A percentile compares a stretch with the other conserved stretches of the same genome.
Evolutionary conservation across 768 basidiomycete species (phyloP).

Genomic region (Mycena galericulata): DNA sequence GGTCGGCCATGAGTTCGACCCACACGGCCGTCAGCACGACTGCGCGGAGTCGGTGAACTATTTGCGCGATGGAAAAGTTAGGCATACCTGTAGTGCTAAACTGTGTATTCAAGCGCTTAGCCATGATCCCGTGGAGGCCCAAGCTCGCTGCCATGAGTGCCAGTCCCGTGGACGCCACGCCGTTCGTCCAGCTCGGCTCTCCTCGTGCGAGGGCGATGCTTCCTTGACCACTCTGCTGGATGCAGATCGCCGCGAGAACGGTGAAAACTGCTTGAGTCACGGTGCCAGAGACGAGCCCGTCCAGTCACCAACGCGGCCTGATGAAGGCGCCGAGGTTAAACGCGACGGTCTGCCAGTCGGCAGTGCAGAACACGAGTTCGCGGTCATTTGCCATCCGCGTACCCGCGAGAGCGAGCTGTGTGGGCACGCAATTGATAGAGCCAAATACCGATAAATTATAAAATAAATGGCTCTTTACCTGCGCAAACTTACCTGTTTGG

Average conservation of each 20-base stretch:
- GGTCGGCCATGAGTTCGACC: constrained; percentile 87
- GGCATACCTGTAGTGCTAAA: constrained; percentile 82
- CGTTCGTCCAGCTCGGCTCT: constrained; percentile 77
- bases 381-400: constrained; percentile 75
- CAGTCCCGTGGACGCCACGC: constrained; percentile 73
- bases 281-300: constrained; percentile 84
- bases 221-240: constrained; percentile 74
- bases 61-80: background rate
- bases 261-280: constrained; percentile 81
- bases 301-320: constrained; percentile 82
- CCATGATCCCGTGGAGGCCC: constrained; percentile 89
- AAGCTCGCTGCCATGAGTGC: constrained; percentile 85
- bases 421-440: too few species aligned
- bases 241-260: constrained; percentile 74
- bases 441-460: constrained; percentile 2
- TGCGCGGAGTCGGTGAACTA: constrained; percentile 34
- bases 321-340: constrained; percentile 82
- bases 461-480: constrained; percentile 53
- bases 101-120: constrained; percentile 82
- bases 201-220: constrained; percentile 65
- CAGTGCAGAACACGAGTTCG: constrained; percentile 72
- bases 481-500: constrained; percentile 83
- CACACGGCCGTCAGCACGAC: constrained; percentile 90
- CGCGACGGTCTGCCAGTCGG: constrained; percentile 84
- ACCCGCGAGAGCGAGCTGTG: constrained; percentile 81